Conservation (phyloP, 116 monocot species). For the Cymodocea nodosa region DNA sequence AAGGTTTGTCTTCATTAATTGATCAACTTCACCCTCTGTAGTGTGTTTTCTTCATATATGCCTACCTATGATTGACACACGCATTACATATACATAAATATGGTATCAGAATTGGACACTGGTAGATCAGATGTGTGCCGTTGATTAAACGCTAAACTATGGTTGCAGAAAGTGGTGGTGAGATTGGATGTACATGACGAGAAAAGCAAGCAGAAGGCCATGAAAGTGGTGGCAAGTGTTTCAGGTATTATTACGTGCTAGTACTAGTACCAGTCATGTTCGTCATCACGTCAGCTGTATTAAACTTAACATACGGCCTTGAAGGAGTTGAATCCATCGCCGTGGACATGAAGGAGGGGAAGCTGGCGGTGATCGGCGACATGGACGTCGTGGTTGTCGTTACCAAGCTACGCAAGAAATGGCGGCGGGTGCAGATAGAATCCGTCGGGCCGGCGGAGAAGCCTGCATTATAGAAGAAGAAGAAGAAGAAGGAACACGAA, state of each 20-base stretch:
- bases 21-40: too few relatives aligned
- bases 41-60: too few relatives aligned
- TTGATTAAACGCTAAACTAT: not conserved
- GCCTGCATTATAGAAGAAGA: constrained; percentile 9
- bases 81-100: too few relatives aligned
- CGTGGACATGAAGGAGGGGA: constrained; percentile 54
- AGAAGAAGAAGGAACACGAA: constrained; percentile 2
- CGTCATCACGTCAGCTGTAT: too few relatives aligned
- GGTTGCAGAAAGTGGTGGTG: not conserved
- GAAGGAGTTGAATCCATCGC: constrained; percentile 50
- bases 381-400: constrained; percentile 43
- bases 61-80: too few relatives aligned
- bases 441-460: constrained; percentile 48
- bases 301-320: too few relatives aligned
- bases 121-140: too few relatives aligned
- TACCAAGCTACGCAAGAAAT: constrained; percentile 41
- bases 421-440: constrained; percentile 24
- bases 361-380: constrained; percentile 50
- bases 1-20: too few relatives aligned
- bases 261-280: too few relatives aligned
- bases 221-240: constrained; percentile 54
- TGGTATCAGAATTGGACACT: too few relatives aligned
- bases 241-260: constrained; percentile 23
- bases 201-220: constrained; percentile 67
- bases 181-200: constrained; percentile 31